Conservation (phyloP, 2,329 filamentous ascomycete species). For the Diaporthe ampelina region DNA sequence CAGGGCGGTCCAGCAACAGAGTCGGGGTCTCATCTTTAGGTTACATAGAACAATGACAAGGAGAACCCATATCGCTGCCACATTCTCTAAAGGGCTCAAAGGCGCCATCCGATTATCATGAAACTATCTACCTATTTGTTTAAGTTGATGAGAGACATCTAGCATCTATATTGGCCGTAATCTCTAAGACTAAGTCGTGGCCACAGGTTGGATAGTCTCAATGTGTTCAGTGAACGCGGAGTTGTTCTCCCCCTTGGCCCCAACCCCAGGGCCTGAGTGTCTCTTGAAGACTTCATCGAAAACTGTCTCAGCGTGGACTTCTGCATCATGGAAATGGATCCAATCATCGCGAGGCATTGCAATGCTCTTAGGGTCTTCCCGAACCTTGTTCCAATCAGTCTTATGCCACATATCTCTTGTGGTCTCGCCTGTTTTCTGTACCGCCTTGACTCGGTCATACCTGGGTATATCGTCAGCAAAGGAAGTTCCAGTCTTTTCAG, state of each 20-base stretch:
- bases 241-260: neutral
- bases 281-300: constrained; percentile 53
- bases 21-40: no score
- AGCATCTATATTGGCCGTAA: neutral
- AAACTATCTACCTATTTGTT: neutral
- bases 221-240: neutral
- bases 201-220: constrained; percentile 9
- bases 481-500: rapidly evolving
- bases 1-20: no score
- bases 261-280: constrained; percentile 39
- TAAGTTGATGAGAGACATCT: neutral
- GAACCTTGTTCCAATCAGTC: constrained; percentile 64
- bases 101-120: rapidly evolving
- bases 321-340: constrained; percentile 66
- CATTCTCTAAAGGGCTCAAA: neutral
- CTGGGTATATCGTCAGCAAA: constrained; percentile 36
- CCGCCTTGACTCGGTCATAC: constrained; percentile 61
- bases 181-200: constrained; percentile 1
- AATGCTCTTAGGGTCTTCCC: constrained; percentile 61
- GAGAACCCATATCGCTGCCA: no score
- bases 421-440: constrained; percentile 65
- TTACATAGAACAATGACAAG: neutral
- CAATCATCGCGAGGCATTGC: constrained; percentile 65
- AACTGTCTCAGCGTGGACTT: constrained; percentile 57
- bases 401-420: constrained; percentile 69